Conservation (phyloP, 768 basidiomycete genomes). For the Mycena leptocephala region DNA sequence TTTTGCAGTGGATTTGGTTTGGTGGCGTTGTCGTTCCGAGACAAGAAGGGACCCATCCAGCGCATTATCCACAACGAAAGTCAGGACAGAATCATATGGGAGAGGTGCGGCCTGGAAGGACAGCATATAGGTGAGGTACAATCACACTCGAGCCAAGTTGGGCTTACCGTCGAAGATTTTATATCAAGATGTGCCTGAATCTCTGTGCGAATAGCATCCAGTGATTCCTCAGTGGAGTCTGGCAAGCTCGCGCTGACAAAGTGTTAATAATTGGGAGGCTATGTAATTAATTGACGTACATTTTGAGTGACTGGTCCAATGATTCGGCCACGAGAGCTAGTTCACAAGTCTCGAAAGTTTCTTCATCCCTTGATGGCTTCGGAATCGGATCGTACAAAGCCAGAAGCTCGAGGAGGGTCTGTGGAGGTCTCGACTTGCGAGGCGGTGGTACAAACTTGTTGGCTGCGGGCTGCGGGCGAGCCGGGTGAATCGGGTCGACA, state of each 20-base stretch:
- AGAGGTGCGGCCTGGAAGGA: too few species aligned
- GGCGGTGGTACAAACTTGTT: background rate
- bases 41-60: constrained; percentile 14
- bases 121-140: too few species aligned
- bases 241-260: constrained; percentile 13
- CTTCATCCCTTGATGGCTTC: background rate
- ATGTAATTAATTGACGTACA: constrained; percentile 16
- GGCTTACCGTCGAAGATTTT: too few species aligned
- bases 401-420: background rate
- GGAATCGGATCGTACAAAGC: background rate
- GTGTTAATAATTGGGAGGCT: background rate
- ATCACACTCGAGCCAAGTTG: too few species aligned
- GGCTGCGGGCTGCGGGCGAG: too few species aligned
- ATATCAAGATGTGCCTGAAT: background rate
- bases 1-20: constrained; percentile 28
- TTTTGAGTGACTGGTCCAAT: constrained; percentile 15
- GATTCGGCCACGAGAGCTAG: constrained; percentile 36
- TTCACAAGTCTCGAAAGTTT: constrained; percentile 32
- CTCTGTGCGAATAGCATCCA: background rate
- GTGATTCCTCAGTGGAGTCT: constrained; percentile 19
- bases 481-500: background rate
- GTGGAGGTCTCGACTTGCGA: background rate
- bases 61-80: background rate
- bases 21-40: constrained; percentile 9
- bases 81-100: background rate